Percentiles rank a stretch among this genome's conserved stretches.
These are phyloP conservation scores for Akanthomyces uredinophilus DNA, from an alignment of 2,329 filamentous ascomycete genomes.

Conservation along the genomic window DNA sequence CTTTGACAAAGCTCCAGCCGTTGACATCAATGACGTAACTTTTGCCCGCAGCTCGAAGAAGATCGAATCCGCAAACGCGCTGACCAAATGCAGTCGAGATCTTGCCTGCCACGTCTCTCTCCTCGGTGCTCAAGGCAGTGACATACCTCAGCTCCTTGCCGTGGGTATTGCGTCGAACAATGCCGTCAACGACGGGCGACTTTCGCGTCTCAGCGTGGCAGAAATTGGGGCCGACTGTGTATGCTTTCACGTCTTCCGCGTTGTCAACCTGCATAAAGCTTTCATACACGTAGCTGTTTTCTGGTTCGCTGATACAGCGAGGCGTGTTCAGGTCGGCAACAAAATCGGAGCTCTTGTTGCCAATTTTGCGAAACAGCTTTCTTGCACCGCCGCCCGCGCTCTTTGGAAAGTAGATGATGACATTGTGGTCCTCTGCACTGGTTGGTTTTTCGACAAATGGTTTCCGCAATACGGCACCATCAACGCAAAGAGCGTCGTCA, in stretches of 20 bases:
- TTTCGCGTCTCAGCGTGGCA: constrained; percentile 97
- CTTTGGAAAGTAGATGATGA: constrained; percentile 93
- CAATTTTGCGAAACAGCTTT: constrained; percentile 91
- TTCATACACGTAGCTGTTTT: constrained; percentile 90
- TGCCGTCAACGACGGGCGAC: constrained; percentile 91
- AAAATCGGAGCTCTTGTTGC: constrained; percentile 97
- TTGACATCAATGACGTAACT: constrained; percentile 99
- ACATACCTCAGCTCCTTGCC: constrained; percentile 97
- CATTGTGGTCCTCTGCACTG: constrained; percentile 98
- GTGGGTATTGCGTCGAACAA: constrained; percentile 93
- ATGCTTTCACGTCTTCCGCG: constrained; percentile 96
- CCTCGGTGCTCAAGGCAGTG: constrained; percentile 73
- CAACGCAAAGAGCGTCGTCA: constrained; percentile 80
- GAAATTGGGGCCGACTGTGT: constrained; percentile 87
- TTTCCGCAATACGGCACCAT: constrained; percentile 76
- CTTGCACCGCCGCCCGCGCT: constrained; percentile 83
- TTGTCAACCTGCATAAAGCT: constrained; percentile 97
- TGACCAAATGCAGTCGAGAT: constrained; percentile 93
- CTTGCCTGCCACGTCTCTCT: constrained; percentile 79
- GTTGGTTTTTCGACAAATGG: constrained; percentile 98
- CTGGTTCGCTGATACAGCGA: constrained; percentile 72
- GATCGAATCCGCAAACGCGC: constrained; percentile 90
- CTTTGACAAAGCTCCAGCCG: constrained; percentile 99
- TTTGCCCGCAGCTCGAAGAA: constrained; percentile 79
- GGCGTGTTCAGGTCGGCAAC: constrained; percentile 72